Evolutionary conservation across 2,329 filamentous ascomycete genomes (phyloP), one percentile per base, ranked within the genome.

Genomic region (Microascus cirrosus): DNA sequence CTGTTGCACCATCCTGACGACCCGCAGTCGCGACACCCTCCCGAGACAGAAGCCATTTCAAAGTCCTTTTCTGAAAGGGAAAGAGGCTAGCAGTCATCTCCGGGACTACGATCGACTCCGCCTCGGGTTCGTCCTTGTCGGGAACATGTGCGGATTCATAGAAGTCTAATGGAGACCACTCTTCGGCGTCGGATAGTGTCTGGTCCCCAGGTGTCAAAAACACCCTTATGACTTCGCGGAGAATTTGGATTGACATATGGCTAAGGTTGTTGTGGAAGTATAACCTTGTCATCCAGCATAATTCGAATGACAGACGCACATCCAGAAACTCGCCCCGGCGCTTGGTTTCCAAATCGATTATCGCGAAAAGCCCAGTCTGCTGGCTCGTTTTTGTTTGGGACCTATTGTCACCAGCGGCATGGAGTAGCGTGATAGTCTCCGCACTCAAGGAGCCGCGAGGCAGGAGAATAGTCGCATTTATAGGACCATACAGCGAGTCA

Each of bases 121-220:
- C 59, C 3, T 67, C 62, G 18, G 65, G 59, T 56, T 79, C 74
- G 5, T 71, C 64, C n/a, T 72, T 73, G 12, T 72, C 62, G 1
- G 88, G 84, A 1, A 85, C 77, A 64, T 84, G 79, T 1, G 87
- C 84, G 18, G 82, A 82, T 56, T 87, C 79, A 64, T 91, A 92
- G 66, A 92, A 92, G 59, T 75, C 74, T 63, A 78, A 75, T 0
- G 79, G 77, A 2, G 76, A 77, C 68, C 69, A 73, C 22, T 64
- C 64, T 60, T 64, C 57, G 24, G 53, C 25, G 54, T 58, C 56
- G 25, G 56, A 24, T 63, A 65, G 42, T 61, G 64, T 32, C 58
- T 69, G 54, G 60, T 64, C 60, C 62, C 65, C 55, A n/a, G 35
- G 45, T 8, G 67, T 65, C 15, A 74, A 70, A 55, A 75, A 71